These are phyloP conservation scores for Leucosporidium creatinivorum DNA, from an alignment of 768 basidiomycete species.

Conservation along the genomic window DNA sequence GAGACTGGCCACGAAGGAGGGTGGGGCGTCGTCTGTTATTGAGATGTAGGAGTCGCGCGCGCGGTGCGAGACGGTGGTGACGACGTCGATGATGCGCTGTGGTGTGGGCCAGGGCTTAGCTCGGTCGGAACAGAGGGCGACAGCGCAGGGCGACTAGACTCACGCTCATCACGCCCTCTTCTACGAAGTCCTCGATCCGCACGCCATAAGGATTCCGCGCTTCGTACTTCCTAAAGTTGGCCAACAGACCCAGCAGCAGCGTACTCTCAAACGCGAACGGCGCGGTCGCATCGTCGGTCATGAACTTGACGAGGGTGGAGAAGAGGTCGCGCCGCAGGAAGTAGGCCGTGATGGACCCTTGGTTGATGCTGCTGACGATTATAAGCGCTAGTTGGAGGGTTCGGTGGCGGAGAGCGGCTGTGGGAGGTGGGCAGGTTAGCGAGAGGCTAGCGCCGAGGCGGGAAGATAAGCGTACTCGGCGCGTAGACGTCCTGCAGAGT, in stretches of 20 bases:
- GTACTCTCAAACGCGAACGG: constrained; percentile 26
- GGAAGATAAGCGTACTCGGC: neutral
- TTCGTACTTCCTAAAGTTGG: constrained; percentile 32
- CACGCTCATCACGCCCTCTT: constrained; percentile 31
- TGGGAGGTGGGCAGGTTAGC: neutral
- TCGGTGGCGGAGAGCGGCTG: constrained; percentile 23
- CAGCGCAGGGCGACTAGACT: neutral
- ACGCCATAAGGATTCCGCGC: constrained; percentile 31
- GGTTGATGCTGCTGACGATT: constrained; percentile 23
- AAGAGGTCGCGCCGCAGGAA: constrained; percentile 38
- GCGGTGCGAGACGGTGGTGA: neutral
- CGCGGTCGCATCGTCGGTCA: constrained; percentile 11
- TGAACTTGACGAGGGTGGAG: constrained; percentile 30
- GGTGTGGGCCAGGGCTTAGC: neutral
- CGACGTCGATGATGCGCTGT: constrained; percentile 30
- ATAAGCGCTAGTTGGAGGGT: constrained; percentile 28
- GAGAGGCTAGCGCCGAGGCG: neutral
- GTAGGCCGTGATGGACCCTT: constrained; percentile 28
- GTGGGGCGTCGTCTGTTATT: constrained; percentile 30
- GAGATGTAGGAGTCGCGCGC: constrained; percentile 16
- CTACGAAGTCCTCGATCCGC: constrained; percentile 37
- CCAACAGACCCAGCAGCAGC: constrained; percentile 32
- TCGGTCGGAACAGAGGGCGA: neutral
- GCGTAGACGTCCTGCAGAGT: constrained; percentile 17
- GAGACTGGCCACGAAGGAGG: constrained; percentile 26